These are phyloP conservation scores for Inonotus obliquus DNA, from an alignment of 1,284 basidiomycete genomes.

Conservation along the genomic window DNA sequence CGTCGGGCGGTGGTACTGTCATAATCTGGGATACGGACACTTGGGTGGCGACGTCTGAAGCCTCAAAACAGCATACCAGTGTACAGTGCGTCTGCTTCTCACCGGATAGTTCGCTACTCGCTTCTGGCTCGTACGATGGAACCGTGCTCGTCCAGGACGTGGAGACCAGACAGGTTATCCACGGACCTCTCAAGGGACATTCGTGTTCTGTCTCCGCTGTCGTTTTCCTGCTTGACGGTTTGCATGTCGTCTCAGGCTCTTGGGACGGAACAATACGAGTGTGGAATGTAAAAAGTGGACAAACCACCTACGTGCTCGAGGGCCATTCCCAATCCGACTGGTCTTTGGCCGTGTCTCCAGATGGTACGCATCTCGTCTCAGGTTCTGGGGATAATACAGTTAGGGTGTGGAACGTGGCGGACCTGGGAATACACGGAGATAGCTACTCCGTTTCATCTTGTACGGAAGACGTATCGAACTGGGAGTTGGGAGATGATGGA, in stretches of 20 bases:
- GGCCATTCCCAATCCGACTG: too few species aligned
- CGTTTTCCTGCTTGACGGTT: too few species aligned
- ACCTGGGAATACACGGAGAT: neutral
- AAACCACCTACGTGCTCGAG: too few species aligned
- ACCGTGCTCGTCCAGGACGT: conserved; percentile 39
- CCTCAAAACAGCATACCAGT: neutral
- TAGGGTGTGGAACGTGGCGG: conserved; percentile 17
- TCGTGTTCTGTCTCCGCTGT: neutral
- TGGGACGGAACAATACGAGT: too few species aligned
- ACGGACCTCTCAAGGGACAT: neutral
- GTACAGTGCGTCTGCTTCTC: too few species aligned
- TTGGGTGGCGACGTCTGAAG: neutral
- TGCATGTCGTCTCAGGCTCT: too few species aligned
- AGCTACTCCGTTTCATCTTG: neutral
- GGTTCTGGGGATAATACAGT: conserved; percentile 14
- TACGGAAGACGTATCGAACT: neutral
- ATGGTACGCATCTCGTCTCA: conserved; percentile 3
- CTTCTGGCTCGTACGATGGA: neutral
- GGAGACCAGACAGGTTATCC: neutral
- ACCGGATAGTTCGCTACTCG: neutral
- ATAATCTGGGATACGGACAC: neutral
- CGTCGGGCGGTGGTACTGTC: neutral
- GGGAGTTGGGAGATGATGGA: neutral
- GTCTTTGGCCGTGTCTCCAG: too few species aligned
- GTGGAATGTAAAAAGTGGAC: too few species aligned